Evolutionary conservation across 345 rosid genomes (phyloP), one percentile per base, ranked within the genome.

Genomic region (Theobroma cacao): DNA sequence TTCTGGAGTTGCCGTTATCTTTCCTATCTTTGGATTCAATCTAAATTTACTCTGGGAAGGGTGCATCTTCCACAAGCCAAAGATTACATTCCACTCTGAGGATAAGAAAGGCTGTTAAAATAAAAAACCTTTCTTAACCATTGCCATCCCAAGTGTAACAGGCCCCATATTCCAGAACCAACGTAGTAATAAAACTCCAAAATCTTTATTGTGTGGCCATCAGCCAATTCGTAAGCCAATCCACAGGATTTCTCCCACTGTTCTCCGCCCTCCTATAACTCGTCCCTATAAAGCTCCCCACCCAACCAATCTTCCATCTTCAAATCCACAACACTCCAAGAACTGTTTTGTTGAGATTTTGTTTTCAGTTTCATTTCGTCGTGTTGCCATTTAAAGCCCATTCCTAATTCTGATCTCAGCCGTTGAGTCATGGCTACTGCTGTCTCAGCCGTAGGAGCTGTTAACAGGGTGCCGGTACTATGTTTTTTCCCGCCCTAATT

Each of bases 401-500:
- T 60, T 48, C 11, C 20, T 59, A 15, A 3, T 50, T 80, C 81
- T 15, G 77, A 72, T 77, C 89, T 40, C 79, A 50, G 56, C 79
- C 79, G 50, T 70, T 43, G 61, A 67, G 30, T 45, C 24, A 86
- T 85, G 87, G 84, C 89, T 65, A 38, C 87, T 43, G 72, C 86
- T 45, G 77, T 86, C 50, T 85, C 82, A 18, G 65, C 89, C 79
- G 72, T 88, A 15, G 85, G 84, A 48, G 68, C 84, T 52, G 81
- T 82, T 63, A 81, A 83, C 82, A 83, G 78, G 52, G 40, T 56
- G 26, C 75, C 77, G 80, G 87, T 86, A 86, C 82, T 28, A 2
- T 62, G 72, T 24, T 82, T 75, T 30, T 80, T 80, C 80, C 82
- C 87, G 72, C 82, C n/a, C 76, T 56, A 17, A 74, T 77, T 75